phyloP scores from a whole-genome alignment of 108 stramenopile genomes.

The Cylindrotheca fusiformis region DNA sequence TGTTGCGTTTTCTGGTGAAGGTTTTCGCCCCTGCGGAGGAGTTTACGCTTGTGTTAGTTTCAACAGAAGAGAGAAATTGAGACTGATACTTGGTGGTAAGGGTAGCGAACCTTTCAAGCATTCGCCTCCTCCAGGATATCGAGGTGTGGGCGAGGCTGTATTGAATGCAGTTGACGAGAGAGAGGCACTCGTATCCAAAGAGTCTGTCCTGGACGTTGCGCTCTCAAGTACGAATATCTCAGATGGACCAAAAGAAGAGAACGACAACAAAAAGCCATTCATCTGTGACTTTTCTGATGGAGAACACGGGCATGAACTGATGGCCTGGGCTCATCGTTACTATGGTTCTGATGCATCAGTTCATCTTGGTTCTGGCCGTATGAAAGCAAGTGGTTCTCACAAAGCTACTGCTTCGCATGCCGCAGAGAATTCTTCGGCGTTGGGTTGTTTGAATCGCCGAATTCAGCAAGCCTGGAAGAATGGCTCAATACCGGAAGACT shows the following conservation, averaged over 20 bases:
- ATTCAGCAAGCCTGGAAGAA: conserved; percentile 24
- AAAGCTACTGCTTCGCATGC: conserved; percentile 12
- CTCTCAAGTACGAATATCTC: not conserved
- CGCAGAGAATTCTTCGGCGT: conserved; percentile 2
- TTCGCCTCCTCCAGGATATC: conserved; percentile 70
- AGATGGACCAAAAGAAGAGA: not conserved
- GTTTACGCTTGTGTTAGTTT: conserved; percentile 89
- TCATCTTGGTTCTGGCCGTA: conserved; percentile 67
- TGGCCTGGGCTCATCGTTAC: conserved; percentile 86
- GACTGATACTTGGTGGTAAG: conserved; percentile 70
- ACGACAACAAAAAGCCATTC: conserved; percentile 38
- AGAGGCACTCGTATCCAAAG: conserved; percentile 50
- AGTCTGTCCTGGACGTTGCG: conserved; percentile 33
- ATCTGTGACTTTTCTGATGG: conserved; percentile 85
- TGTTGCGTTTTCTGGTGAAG: conserved; percentile 73
- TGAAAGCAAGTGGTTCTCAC: conserved; percentile 20
- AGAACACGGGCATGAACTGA: conserved; percentile 90
- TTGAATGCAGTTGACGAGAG: conserved; percentile 57
- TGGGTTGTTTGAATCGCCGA: conserved; percentile 18
- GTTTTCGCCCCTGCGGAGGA: conserved; percentile 85
- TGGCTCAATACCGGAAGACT: not conserved
- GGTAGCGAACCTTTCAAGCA: conserved; percentile 65
- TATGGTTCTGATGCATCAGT: conserved; percentile 89
- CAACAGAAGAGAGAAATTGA: conserved; percentile 74
- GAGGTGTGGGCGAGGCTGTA: conserved; percentile 80